A percentile compares a stretch with the other conserved stretches of the same genome.
phyloP scores from a whole-genome alignment of 2,329 filamentous ascomycete genomes.

The Cordyceps cateniannulata region DNA sequence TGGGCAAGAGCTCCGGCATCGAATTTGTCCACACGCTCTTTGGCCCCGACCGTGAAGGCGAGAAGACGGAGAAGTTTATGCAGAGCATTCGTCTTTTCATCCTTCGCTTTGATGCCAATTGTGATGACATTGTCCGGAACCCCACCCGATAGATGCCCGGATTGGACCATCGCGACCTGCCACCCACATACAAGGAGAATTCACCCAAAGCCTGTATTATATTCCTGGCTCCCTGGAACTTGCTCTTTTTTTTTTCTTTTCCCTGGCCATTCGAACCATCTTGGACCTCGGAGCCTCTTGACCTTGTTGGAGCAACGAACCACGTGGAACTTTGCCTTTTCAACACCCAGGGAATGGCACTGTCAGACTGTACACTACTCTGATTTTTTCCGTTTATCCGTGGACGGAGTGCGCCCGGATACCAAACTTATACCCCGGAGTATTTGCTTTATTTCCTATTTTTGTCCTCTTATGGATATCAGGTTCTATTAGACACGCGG shows the following conservation, averaged over 20 bases:
- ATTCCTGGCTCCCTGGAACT: conserved; percentile 10
- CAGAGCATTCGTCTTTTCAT: conserved; percentile 81
- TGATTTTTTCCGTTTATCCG: conserved; percentile 20
- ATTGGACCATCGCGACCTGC: neutral
- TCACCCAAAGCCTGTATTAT: neutral
- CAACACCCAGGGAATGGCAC: conserved; percentile 19
- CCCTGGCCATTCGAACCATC: conserved; percentile 15
- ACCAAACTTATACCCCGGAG: conserved; percentile 18
- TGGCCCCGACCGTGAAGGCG: conserved; percentile 80
- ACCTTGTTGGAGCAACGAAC: conserved; percentile 18
- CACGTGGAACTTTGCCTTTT: conserved; percentile 14
- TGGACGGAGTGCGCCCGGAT: conserved; percentile 13
- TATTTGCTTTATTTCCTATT: conserved; percentile 21
- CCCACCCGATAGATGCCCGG: conserved; percentile 43
- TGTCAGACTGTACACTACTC: conserved; percentile 24
- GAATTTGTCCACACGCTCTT: conserved; percentile 97
- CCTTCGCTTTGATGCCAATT: conserved; percentile 92
- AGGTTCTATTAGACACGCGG: conserved; percentile 8
- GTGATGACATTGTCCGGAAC: conserved; percentile 73
- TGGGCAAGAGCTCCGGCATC: conserved; percentile 86
- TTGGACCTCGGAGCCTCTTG: conserved; percentile 10
- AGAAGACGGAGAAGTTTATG: conserved; percentile 91
- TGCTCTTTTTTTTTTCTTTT: conserved; percentile 13
- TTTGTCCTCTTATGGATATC: conserved; percentile 17
- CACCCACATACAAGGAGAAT: neutral